Conservation (phyloP, 1,284 basidiomycete genomes). For the Cystobasidium pallidum region DNA sequence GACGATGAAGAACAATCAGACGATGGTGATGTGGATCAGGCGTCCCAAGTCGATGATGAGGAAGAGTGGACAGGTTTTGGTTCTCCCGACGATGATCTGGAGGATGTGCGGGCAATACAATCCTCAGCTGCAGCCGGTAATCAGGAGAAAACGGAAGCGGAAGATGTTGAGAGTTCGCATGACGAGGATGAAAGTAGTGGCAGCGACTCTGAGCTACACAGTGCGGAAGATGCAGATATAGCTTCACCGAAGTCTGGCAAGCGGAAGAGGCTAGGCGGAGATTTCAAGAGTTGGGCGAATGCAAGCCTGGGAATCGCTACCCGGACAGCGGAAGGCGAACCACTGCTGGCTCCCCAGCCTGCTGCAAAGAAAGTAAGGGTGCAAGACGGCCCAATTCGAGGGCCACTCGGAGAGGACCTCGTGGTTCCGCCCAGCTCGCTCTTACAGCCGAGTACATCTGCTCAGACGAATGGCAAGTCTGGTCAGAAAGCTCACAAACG, state of each 20-base stretch:
- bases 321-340: slow-evolving; percentile 20
- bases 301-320: slow-evolving; percentile 63
- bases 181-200: slow-evolving; percentile 52
- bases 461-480: neutral
- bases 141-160: slow-evolving; percentile 8
- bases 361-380: slow-evolving; percentile 59
- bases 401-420: slow-evolving; percentile 53
- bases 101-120: no score
- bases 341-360: slow-evolving; percentile 60
- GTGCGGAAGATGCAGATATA: slow-evolving; percentile 48
- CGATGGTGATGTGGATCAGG: slow-evolving; percentile 41
- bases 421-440: slow-evolving; percentile 45
- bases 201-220: slow-evolving; percentile 46
- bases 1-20: slow-evolving; percentile 46
- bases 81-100: slow-evolving; percentile 48
- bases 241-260: slow-evolving; percentile 1
- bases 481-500: slow-evolving; percentile 34
- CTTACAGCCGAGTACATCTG: slow-evolving; percentile 16
- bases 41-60: slow-evolving; percentile 46
- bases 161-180: slow-evolving; percentile 41
- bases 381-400: slow-evolving; percentile 14
- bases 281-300: slow-evolving; percentile 84
- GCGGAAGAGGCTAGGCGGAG: slow-evolving; percentile 51
- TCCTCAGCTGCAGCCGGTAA: slow-evolving; percentile 32
- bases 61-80: slow-evolving; percentile 50